phyloP scores from a whole-genome alignment of 1,284 basidiomycete genomes.

The Vanrija sp. region DNA sequence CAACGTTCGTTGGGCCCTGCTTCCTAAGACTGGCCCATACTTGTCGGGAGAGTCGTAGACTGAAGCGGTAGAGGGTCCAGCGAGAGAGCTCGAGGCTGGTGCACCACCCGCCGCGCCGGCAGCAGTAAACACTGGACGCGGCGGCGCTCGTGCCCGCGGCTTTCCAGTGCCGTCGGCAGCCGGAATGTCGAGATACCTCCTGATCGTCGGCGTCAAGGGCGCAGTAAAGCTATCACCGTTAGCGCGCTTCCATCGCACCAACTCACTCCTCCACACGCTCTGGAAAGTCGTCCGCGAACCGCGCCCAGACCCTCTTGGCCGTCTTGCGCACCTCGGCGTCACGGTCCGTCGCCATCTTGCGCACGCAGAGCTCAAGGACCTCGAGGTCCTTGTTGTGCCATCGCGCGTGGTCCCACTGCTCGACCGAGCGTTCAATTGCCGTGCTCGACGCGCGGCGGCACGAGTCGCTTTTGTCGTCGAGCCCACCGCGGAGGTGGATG shows the following conservation, averaged over 20 bases:
- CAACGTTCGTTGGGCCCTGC: neutral
- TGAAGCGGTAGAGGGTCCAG: neutral
- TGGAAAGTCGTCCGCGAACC: constrained; percentile 48
- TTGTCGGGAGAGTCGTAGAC: neutral
- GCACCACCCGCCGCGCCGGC: neutral
- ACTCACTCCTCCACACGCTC: constrained; percentile 50
- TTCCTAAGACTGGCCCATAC: neutral
- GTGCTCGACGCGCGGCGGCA: constrained; percentile 38
- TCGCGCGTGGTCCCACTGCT: constrained; percentile 36
- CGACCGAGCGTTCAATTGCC: constrained; percentile 30
- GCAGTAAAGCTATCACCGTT: constrained; percentile 43
- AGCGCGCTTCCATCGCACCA: neutral
- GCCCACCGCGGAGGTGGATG: constrained; percentile 41
- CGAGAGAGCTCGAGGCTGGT: neutral
- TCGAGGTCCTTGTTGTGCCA: constrained; percentile 36
- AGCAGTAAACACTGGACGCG: constrained; percentile 10
- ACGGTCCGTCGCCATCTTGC: constrained; percentile 49
- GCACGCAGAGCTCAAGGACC: constrained; percentile 48
- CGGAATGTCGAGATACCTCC: constrained; percentile 48
- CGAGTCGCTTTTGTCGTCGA: constrained; percentile 48
- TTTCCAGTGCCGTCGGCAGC: constrained; percentile 18
- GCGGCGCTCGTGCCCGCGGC: constrained; percentile 4
- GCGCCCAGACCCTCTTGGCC: constrained; percentile 49
- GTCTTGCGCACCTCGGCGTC: constrained; percentile 51
- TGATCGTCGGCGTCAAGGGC: constrained; percentile 51